Evolutionary conservation across 2,329 filamentous ascomycete genomes (phyloP).

Genomic region (Fusarium humuli): DNA sequence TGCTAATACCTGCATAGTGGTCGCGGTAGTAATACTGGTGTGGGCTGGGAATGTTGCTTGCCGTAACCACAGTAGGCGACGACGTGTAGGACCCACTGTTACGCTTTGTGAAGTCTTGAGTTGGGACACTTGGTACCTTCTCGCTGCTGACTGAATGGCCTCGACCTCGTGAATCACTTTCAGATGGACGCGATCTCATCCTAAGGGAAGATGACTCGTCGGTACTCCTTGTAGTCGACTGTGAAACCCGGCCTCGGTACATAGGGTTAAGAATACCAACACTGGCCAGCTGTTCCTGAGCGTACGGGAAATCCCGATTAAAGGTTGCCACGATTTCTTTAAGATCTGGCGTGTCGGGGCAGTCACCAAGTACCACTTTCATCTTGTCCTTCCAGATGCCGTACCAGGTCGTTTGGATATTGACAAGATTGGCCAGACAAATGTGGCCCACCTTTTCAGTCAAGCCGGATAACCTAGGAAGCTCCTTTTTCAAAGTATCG

Average conservation of each 20-base stretch:
- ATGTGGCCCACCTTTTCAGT: slow-evolving; percentile 88
- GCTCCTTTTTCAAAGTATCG: slow-evolving; percentile 90
- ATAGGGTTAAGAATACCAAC: slow-evolving; percentile 84
- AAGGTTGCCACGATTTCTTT: slow-evolving; percentile 82
- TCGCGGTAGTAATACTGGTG: slow-evolving; percentile 69
- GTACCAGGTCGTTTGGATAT: slow-evolving; percentile 87
- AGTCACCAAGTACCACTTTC: slow-evolving; percentile 76
- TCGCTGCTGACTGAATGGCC: slow-evolving; percentile 73
- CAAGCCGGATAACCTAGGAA: slow-evolving; percentile 83
- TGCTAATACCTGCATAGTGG: slow-evolving; percentile 41
- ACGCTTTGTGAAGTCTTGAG: slow-evolving; percentile 73
- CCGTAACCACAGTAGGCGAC: slow-evolving; percentile 61
- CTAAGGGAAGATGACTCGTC: slow-evolving; percentile 61
- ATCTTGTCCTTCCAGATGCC: slow-evolving; percentile 86
- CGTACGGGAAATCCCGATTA: slow-evolving; percentile 79
- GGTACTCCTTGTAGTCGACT: slow-evolving; percentile 68
- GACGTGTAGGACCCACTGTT: slow-evolving; percentile 75
- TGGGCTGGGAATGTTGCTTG: slow-evolving; percentile 57
- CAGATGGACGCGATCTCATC: slow-evolving; percentile 61
- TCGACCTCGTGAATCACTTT: slow-evolving; percentile 65
- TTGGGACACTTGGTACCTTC: slow-evolving; percentile 70
- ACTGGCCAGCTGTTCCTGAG: slow-evolving; percentile 76
- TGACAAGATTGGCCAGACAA: slow-evolving; percentile 84
- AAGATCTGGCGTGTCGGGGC: slow-evolving; percentile 71
- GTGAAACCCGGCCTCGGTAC: slow-evolving; percentile 69